These are phyloP conservation scores for Leccinum variicolor DNA, from an alignment of 768 basidiomycete species.

Conservation along the genomic window DNA sequence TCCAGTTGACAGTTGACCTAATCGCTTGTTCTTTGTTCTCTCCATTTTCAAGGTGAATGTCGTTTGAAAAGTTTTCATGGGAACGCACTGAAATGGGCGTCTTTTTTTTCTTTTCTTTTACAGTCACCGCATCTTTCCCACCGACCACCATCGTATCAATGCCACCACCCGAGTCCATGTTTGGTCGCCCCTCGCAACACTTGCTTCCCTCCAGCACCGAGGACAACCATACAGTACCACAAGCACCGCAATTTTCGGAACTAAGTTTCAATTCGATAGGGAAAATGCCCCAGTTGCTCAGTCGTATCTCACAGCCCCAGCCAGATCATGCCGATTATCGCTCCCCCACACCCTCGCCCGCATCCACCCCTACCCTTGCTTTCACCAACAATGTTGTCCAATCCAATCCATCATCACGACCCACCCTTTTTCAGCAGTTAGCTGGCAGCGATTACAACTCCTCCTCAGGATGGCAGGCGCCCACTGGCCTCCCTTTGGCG, in stretches of 20 bases:
- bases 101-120: slow-evolving; percentile 5
- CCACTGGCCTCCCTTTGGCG: slow-evolving; percentile 16
- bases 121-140: slow-evolving; percentile 12
- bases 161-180: slow-evolving; percentile 23
- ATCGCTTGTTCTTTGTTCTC: not conserved
- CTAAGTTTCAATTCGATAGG: slow-evolving; percentile 48
- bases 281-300: slow-evolving; percentile 48
- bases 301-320: slow-evolving; percentile 42
- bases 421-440: slow-evolving; percentile 21
- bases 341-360: slow-evolving; percentile 25
- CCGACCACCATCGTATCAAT: slow-evolving; percentile 20
- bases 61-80: not conserved
- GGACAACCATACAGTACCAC: slow-evolving; percentile 12
- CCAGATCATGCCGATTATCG: slow-evolving; percentile 25
- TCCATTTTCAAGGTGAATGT: slow-evolving; percentile 12
- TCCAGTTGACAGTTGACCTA: not conserved
- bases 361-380: slow-evolving; percentile 3
- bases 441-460: slow-evolving; percentile 1
- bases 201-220: slow-evolving; percentile 16
- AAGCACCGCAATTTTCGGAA: slow-evolving; percentile 31
- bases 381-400: not conserved
- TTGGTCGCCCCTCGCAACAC: slow-evolving; percentile 26
- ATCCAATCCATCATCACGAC: slow-evolving; percentile 16
- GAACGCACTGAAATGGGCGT: slow-evolving; percentile 1
- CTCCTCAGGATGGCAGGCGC: not conserved